Base-by-base conservation (phyloP, 2,329 filamentous ascomycete genomes). In the Curvularia hawaiiensis region DNA sequence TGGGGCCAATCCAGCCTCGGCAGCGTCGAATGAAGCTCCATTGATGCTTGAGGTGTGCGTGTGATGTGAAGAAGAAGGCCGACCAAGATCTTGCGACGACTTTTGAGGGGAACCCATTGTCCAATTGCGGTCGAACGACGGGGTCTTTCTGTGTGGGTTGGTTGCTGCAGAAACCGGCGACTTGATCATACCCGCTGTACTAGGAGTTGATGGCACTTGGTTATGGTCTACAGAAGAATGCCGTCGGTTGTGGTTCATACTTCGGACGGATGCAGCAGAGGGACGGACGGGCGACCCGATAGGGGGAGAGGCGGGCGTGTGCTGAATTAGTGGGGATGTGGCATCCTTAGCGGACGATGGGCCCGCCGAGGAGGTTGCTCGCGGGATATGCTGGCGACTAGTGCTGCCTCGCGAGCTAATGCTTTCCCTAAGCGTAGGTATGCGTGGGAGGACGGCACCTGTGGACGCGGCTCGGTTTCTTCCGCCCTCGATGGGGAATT, bases 151-250 rank as follows among this genome's bases (percentile, higher is more conserved):
- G 64, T 87, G 84, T 31, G 71, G 70, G 12, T 66, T 58, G 33
- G 70, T 70, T 24, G 68, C 61, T 22, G 61, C 60, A 33, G 61
- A 50, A 9, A 62, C 50, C 3, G 67, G 59, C 9, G 70, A 47
- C 54, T 72, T 71, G 14, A 62, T 58, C 22, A 57, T 41, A 20
- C 59, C 59, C 3, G 63, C 40, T 2, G 65, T 59, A 16, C 56
- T 67, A 8, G 73, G 70, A 9, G 66, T 64, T 7, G 71, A 62
- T 7, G 69, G 61, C 43, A 62, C 72, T 22, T 67, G 61, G 50
- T 86, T 83, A 71, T 88, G 89, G 65, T 96, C 92, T 48, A 91
- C 92, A 2, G 91, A 95, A 1, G 93, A 97, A 77, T 96, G 92
- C 58, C 92, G 89, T 41, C 92, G 86, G 40, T 90, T 91, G 73